Evolutionary conservation across 2,329 filamentous ascomycete genomes (phyloP).

Genomic region (Canariomyces notabilis): DNA sequence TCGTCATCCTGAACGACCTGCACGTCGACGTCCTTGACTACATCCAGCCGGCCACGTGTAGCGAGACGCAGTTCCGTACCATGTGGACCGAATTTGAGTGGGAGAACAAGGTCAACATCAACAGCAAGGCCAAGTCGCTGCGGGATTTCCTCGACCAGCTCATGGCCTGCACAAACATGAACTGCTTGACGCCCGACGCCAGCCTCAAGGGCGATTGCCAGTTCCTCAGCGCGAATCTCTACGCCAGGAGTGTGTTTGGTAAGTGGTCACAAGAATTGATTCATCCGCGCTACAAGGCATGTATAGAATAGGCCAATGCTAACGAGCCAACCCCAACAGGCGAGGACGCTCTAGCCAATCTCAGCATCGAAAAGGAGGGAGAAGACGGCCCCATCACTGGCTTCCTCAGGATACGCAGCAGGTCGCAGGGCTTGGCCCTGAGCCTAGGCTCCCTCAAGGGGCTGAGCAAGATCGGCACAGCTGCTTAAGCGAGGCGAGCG

Average conservation of each 20-base stretch:
- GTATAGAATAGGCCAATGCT: constrained; percentile 1
- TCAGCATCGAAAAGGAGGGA: constrained; percentile 97
- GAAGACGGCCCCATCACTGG: constrained; percentile 93
- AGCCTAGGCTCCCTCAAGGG: constrained; percentile 94
- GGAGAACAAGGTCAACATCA: constrained; percentile 99
- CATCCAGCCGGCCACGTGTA: constrained; percentile 94
- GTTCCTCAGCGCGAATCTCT: constrained; percentile 94
- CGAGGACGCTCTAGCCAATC: constrained; percentile 94
- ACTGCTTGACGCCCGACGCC: constrained; percentile 90
- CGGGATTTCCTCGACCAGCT: constrained; percentile 89
- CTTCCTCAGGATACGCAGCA: constrained; percentile 95
- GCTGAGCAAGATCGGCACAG: constrained; percentile 69
- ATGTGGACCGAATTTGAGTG: constrained; percentile 99
- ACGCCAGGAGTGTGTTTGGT: constrained; percentile 97
- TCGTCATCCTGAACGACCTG: constrained; percentile 95
- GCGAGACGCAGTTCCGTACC: constrained; percentile 97
- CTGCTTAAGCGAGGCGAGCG: constrained; percentile 28
- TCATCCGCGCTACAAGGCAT: constrained; percentile 4
- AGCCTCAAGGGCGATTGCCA: constrained; percentile 96
- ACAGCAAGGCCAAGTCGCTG: constrained; percentile 88
- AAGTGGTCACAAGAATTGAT: constrained; percentile 40
- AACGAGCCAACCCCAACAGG: constrained; percentile 48
- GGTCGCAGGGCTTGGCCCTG: constrained; percentile 89
- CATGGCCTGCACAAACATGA: constrained; percentile 99
- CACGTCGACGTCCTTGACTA: constrained; percentile 99